Conservation (phyloP, 2,329 filamentous ascomycete species). For the Scytalidium sp. region DNA sequence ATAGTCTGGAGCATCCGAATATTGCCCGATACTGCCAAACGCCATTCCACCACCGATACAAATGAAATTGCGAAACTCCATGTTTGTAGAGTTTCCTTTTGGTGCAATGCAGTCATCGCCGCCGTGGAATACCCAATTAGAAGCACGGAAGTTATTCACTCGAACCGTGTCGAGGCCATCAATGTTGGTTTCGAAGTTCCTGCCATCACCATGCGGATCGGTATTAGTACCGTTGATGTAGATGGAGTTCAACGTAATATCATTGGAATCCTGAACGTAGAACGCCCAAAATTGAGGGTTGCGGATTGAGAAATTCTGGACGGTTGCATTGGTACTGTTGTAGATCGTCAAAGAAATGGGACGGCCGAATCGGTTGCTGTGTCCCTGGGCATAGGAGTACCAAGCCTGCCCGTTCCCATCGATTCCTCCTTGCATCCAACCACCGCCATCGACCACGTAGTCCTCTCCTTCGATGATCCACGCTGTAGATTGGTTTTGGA, state of each 20-base stretch:
- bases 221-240: constrained; percentile 3
- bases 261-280: constrained; percentile 1
- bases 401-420: constrained; percentile 4
- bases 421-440: constrained; percentile 1
- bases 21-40: constrained; percentile 3
- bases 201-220: constrained; percentile 1
- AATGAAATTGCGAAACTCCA: constrained; percentile 1
- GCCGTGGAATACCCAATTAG: constrained; percentile 1
- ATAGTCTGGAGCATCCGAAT: constrained; percentile 1
- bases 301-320: not conserved
- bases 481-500: constrained; percentile 1
- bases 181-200: constrained; percentile 2
- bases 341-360: constrained; percentile 1
- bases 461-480: constrained; percentile 4
- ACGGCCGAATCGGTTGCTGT: constrained; percentile 2
- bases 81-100: constrained; percentile 4
- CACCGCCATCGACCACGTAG: not conserved
- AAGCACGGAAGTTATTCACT: not conserved
- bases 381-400: not conserved
- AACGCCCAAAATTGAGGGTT: constrained; percentile 2
- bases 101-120: constrained; percentile 3
- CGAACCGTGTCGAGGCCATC: constrained; percentile 3
- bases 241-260: not conserved
- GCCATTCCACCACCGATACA: constrained; percentile 3
- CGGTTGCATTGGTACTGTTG: not conserved